Evolutionary conservation across 2,329 filamentous ascomycete species (phyloP).

Genomic region (Xylariaceae sp.): DNA sequence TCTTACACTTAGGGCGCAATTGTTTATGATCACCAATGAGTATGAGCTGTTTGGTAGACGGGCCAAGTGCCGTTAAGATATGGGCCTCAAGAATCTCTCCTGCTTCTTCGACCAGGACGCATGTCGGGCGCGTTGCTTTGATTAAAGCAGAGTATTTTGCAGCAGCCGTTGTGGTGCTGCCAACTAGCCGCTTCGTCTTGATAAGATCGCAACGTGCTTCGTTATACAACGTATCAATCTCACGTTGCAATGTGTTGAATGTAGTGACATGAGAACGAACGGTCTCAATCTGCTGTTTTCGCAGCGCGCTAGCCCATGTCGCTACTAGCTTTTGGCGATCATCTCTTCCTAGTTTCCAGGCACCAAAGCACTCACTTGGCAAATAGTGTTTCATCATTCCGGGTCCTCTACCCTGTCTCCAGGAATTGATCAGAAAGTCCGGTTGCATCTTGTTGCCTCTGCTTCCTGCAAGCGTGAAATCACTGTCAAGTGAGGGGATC

Average conservation of each 20-base stretch:
- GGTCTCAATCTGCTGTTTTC: conserved; percentile 46
- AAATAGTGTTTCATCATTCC: conserved; percentile 38
- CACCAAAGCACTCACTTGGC: not conserved
- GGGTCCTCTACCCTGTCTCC: conserved; percentile 37
- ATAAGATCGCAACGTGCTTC: conserved; percentile 43
- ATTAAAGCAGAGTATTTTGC: conserved; percentile 58
- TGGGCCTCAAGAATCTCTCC: conserved; percentile 23
- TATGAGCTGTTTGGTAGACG: conserved; percentile 50
- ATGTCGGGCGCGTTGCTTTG: conserved; percentile 49
- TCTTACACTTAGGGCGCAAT: conserved; percentile 64
- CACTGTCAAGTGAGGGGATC: not conserved
- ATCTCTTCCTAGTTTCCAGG: conserved; percentile 46
- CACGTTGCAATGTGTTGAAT: conserved; percentile 40
- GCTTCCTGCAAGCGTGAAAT: not conserved
- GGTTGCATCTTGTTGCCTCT: not conserved
- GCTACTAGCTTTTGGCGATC: conserved; percentile 36
- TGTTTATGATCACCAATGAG: conserved; percentile 75
- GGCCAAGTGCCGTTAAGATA: conserved; percentile 18
- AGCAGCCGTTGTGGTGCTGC: conserved; percentile 66
- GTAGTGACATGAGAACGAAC: conserved; percentile 36
- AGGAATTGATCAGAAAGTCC: not conserved
- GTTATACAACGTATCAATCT: conserved; percentile 41
- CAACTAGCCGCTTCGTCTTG: conserved; percentile 56
- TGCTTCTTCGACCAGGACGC: conserved; percentile 51
- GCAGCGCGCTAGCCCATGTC: conserved; percentile 42